Evolutionary conservation across 768 basidiomycete species (phyloP).

Genomic region (Hydnum rufescens): DNA sequence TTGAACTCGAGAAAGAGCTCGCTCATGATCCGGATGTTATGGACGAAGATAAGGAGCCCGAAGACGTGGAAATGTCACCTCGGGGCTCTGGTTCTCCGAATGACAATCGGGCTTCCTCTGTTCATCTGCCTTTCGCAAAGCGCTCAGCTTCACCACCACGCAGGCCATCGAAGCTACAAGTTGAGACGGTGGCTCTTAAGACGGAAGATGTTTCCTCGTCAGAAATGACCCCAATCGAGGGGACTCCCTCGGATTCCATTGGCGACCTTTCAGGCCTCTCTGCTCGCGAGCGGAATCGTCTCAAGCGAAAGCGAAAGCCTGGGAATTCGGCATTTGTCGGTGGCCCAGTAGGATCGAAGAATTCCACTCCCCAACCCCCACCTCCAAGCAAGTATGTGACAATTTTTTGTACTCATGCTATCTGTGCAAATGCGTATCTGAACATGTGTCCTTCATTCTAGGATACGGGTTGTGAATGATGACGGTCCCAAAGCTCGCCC

Average conservation of each 20-base stretch:
- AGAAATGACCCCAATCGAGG: neutral
- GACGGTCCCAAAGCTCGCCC: slow-evolving; percentile 16
- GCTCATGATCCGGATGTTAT: slow-evolving; percentile 30
- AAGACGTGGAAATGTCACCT: neutral
- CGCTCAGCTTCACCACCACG: neutral
- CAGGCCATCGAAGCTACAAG: neutral
- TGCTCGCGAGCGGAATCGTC: slow-evolving; percentile 78
- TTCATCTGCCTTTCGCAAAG: neutral
- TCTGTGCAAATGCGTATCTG: slow-evolving; percentile 1
- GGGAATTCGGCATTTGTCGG: slow-evolving; percentile 71
- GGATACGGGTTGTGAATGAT: slow-evolving; percentile 55
- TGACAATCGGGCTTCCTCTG: neutral
- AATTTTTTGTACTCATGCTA: neutral
- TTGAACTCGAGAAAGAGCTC: slow-evolving; percentile 73
- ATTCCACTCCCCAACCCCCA: slow-evolving; percentile 24
- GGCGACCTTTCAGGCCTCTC: slow-evolving; percentile 33
- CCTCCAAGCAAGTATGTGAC: slow-evolving; percentile 27
- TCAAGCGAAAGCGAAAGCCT: slow-evolving; percentile 85
- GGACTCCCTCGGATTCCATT: neutral
- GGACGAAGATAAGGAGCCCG: neutral
- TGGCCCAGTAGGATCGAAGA: slow-evolving; percentile 11
- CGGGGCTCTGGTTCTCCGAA: neutral
- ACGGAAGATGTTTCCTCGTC: slow-evolving; percentile 21
- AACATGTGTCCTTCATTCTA: slow-evolving; percentile 15
- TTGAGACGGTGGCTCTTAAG: slow-evolving; percentile 10